phyloP scores from a whole-genome alignment of 257 asterid species.

The Solanum tacnaense region DNA sequence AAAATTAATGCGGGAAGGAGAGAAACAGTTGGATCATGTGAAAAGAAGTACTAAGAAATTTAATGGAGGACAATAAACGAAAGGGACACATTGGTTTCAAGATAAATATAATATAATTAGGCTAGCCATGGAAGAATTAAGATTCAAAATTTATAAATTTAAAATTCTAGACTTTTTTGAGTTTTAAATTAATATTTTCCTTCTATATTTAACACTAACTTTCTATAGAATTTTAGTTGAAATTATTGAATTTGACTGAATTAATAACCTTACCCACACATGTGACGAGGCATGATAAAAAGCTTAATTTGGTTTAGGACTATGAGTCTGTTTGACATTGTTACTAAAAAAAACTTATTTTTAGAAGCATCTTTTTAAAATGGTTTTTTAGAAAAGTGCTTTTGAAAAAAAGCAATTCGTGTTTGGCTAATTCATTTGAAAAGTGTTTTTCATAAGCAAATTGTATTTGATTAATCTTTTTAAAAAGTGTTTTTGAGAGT shows the following conservation, averaged over 20 bases:
- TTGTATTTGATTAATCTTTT: too few species aligned
- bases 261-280: background rate
- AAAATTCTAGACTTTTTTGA: background rate
- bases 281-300: background rate
- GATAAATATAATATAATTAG: background rate
- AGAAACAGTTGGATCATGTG: background rate
- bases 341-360: too few species aligned
- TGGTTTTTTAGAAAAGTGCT: too few species aligned
- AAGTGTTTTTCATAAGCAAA: too few species aligned
- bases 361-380: too few species aligned
- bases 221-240: background rate
- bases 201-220: too few species aligned
- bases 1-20: background rate
- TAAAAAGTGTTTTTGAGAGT: too few species aligned
- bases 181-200: background rate
- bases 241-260: background rate
- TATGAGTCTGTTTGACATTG: background rate
- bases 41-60: background rate
- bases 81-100: background rate
- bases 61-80: background rate
- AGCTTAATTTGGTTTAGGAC: background rate
- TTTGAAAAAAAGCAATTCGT: too few species aligned
- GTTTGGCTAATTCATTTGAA: too few species aligned
- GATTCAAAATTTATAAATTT: background rate
- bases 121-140: accelerated